A percentile compares a stretch with the other conserved stretches of the same genome.
Conservation (phyloP, 2,329 filamentous ascomycete genomes). For the Escovopsis sp. region DNA sequence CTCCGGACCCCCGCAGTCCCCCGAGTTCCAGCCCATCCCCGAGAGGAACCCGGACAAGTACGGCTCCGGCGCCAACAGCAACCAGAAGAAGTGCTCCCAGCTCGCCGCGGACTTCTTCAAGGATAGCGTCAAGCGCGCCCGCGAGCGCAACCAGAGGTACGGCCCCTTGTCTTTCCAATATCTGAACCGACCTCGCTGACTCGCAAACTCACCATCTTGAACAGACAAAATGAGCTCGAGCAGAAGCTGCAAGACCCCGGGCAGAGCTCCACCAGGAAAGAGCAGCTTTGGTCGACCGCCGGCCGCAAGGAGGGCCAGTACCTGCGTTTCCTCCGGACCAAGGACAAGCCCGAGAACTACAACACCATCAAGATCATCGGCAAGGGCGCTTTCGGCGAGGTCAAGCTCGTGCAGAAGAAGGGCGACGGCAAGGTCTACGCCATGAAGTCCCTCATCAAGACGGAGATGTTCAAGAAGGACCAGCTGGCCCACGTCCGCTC, state of each 20-base stretch:
- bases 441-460: slow-evolving; percentile 96
- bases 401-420: slow-evolving; percentile 94
- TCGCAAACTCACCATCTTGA: not conserved
- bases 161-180: no score
- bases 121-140: slow-evolving; percentile 90
- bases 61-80: slow-evolving; percentile 48
- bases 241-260: slow-evolving; percentile 66
- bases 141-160: slow-evolving; percentile 88
- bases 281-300: slow-evolving; percentile 71
- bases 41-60: slow-evolving; percentile 79
- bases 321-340: slow-evolving; percentile 83
- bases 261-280: slow-evolving; percentile 61
- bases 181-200: not conserved
- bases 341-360: slow-evolving; percentile 90
- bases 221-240: slow-evolving; percentile 82
- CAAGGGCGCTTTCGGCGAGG: slow-evolving; percentile 96
- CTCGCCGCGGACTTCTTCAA: slow-evolving; percentile 89
- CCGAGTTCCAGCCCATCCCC: slow-evolving; percentile 64
- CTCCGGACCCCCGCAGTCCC: slow-evolving; percentile 42
- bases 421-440: slow-evolving; percentile 94
- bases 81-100: slow-evolving; percentile 55
- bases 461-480: slow-evolving; percentile 99
- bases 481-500: slow-evolving; percentile 94
- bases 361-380: slow-evolving; percentile 94
- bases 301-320: slow-evolving; percentile 85